phyloP scores from a whole-genome alignment of 345 rosid species.

The Aegle marmelos region DNA sequence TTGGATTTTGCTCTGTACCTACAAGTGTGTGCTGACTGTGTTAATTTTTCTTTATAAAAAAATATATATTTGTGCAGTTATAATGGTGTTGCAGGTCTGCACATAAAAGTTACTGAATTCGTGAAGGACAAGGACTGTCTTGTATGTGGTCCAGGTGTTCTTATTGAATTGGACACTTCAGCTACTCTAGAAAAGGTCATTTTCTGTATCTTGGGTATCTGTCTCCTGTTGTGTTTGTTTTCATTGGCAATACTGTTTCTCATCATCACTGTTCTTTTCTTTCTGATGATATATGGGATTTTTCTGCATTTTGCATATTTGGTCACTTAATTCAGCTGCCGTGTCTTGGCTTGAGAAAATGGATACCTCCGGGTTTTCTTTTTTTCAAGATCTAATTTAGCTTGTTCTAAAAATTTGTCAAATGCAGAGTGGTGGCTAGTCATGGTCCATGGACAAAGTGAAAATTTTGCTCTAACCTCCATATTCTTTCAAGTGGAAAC shows the following conservation, averaged over 20 bases:
- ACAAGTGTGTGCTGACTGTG: neutral
- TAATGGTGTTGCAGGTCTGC: conserved; percentile 90
- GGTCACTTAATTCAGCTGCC: neutral
- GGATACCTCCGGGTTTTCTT: neutral
- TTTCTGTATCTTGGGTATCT: conserved; percentile 12
- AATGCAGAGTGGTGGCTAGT: neutral
- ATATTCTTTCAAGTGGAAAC: neutral
- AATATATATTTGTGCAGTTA: conserved; percentile 42
- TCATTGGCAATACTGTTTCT: neutral
- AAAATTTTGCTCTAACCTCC: neutral
- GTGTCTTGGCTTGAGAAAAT: neutral
- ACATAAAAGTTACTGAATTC: conserved; percentile 78
- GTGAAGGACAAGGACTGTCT: conserved; percentile 84
- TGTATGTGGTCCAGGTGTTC: conserved; percentile 94
- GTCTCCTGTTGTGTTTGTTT: neutral
- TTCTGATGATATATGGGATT: neutral
- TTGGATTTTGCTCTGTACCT: neutral
- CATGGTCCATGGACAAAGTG: neutral
- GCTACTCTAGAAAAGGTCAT: conserved; percentile 76
- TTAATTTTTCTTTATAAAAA: neutral
- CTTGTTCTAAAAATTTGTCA: neutral
- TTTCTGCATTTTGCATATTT: neutral
- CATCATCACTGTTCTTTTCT: neutral
- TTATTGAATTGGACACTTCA: conserved; percentile 68
- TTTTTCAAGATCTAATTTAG: no score